Evolutionary conservation across 1,284 basidiomycete species (phyloP), one percentile per base, ranked within the genome.

Genomic region (Cutaneotrichosporon spelunceum): DNA sequence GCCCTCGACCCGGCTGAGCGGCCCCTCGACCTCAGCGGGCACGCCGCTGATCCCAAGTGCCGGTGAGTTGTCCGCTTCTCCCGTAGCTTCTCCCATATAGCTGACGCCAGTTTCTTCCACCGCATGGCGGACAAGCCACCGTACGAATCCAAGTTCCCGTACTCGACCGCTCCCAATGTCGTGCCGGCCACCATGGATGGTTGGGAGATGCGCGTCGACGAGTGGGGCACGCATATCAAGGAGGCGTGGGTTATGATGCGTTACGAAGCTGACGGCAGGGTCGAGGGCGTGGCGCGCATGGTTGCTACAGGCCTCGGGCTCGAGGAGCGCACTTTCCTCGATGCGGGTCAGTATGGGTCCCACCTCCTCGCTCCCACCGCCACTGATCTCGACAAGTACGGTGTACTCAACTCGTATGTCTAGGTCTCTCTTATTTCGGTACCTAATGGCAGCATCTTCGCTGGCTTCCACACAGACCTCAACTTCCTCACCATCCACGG

Each of bases 341-440:
- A 88, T 21, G 90, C 91, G 19, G 91, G 89, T 21, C 82, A 80
- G 81, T 92, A 91, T 72, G 90, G 91, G 89, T 87, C 90, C 4
- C 93, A 95, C 76, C 77, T 94, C 26, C 85, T 96, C 23, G 93
- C 91, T 0, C 93, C 93, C 2, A 96, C 93, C 0, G 90, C 91
- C 2, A 94, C 92, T 3, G 88, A 95, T 73, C 82, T 96, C 13
- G 76, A 80, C 27, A 90, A 88, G 70, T 93, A 89, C 68, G 87
- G 88, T 30, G 69, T 85, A 71, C 85, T 87, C 65, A 84, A 77
- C 53, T 71, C 71, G 78, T 79, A 53, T 67, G 72, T 72, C 24
- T 16, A 10, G 5, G 26, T 23, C 6, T 5, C 9, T 8, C 4
- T 19, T 10, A 6, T n/a, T n/a, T n/a, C n/a, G n/a, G n/a, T n/a